Base-by-base conservation (phyloP, 2,329 filamentous ascomycete species). In the Colletotrichum lupini region DNA sequence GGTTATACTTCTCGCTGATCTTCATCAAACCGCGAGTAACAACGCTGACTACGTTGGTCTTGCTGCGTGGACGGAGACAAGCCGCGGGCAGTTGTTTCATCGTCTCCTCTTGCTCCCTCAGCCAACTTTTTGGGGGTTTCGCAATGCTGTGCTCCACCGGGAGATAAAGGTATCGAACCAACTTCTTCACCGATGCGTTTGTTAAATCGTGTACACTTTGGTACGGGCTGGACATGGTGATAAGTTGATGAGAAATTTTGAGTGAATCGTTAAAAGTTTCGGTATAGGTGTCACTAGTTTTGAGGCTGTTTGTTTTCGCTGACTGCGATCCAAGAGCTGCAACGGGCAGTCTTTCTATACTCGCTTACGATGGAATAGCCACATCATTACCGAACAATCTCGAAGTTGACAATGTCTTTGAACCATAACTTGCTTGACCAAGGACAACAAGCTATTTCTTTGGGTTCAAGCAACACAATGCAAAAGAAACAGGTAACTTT, bases 101-200 rank as follows among this genome's bases (percentile, higher is more conserved):
- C 14, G 52, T 59, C 59, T 78, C 68, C 53, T 80, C 76, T 68
- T 87, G 85, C 3, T 78, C 76, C 3, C 60, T 53, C 0, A 84
- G 78, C 85, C 85, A 86, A 57, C 76, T 73, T 32, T 75, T 66
- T 5, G 83, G 80, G 6, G 83, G 83, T 5, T 63, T 52, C 9
- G 80, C 75, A 53, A 77, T 77, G 59, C 81, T 59, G 30, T 67
- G 79, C 55, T 80, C 76, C 2, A 80, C 79, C 6, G 81, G 81
- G 42, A 85, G 82, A 70, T 78, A 80, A 19, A 87, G 80, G 6
- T 86, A 63, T 4, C 74, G 72, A 1, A 83, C 82, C 24, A 87
- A 78, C 52, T 78, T 76, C 37, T 75, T 66, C 53, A 85, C 76
- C 9, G 79, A 77, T 14, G 30, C n/a, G 12, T 71, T 46, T 7